These are phyloP conservation scores for Berberis vulgaris DNA, from an alignment of 164 flowering plant species.

Conservation along the genomic window DNA sequence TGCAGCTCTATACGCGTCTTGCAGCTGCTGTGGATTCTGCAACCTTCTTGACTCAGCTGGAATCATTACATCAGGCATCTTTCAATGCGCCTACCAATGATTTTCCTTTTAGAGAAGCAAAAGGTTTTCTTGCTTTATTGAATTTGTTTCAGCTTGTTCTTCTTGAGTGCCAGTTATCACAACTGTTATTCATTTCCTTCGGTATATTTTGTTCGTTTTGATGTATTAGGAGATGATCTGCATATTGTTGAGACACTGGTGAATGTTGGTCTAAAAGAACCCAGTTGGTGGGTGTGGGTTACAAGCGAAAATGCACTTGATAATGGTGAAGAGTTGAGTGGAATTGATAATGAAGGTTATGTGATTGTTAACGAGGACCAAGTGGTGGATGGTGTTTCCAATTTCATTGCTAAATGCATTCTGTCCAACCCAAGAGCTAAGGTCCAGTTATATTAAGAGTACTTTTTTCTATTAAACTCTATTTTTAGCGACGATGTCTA, in stretches of 20 bases:
- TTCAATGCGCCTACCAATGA: slow-evolving; percentile 23
- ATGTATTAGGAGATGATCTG: slow-evolving; percentile 43
- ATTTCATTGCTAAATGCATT: slow-evolving; percentile 86
- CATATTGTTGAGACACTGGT: slow-evolving; percentile 53
- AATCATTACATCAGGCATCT: slow-evolving; percentile 34
- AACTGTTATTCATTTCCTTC: neutral
- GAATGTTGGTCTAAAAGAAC: slow-evolving; percentile 49
- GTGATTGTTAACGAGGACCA: slow-evolving; percentile 67
- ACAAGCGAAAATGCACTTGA: slow-evolving; percentile 64
- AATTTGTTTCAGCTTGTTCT: neutral
- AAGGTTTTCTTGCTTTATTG: slow-evolving; percentile 34
- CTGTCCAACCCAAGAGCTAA: slow-evolving; percentile 68
- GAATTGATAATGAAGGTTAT: slow-evolving; percentile 78
- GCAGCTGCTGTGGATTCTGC: slow-evolving; percentile 62
- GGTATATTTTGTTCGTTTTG: slow-evolving; percentile 4
- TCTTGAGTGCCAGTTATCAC: neutral
- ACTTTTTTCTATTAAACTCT: neutral
- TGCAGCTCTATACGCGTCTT: slow-evolving; percentile 64
- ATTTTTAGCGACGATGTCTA: slow-evolving; percentile 6
- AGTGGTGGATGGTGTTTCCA: slow-evolving; percentile 90
- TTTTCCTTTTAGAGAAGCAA: slow-evolving; percentile 70
- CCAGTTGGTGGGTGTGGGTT: slow-evolving; percentile 98
- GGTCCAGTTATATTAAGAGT: slow-evolving; percentile 25
- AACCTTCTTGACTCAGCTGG: slow-evolving; percentile 45
- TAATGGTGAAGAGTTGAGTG: slow-evolving; percentile 64